phyloP scores from a whole-genome alignment of 108 stramenopile species.

The Nannochloropsis gaditana region DNA sequence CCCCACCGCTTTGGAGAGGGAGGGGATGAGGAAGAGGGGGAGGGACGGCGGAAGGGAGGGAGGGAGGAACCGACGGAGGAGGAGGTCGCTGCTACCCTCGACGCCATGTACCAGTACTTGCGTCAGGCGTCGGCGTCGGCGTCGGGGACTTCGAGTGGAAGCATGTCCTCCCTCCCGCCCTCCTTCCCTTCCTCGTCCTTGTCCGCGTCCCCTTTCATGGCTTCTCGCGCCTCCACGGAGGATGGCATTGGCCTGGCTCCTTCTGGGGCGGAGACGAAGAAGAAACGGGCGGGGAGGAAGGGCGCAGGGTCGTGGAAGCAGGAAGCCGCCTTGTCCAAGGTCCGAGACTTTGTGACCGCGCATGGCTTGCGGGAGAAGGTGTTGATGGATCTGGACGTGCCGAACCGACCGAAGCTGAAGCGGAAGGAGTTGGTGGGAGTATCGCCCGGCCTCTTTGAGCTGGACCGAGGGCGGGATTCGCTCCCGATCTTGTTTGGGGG shows the following conservation, averaged over 20 bases:
- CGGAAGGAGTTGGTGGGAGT: background rate
- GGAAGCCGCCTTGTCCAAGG: background rate
- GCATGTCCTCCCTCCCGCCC: background rate
- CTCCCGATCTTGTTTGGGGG: background rate
- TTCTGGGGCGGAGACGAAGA: background rate
- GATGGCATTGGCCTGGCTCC: too few species aligned
- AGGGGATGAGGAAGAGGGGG: background rate
- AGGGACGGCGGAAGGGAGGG: background rate
- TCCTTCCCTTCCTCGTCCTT: too few species aligned
- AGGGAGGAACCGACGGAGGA: slow-evolving; percentile 3
- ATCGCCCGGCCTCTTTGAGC: background rate
- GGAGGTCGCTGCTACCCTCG: background rate
- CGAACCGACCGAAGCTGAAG: background rate
- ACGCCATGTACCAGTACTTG: background rate
- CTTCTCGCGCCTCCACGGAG: too few species aligned
- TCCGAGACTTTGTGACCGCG: background rate
- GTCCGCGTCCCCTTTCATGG: too few species aligned
- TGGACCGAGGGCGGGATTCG: background rate
- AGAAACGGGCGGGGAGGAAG: background rate
- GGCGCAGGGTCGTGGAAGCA: background rate
- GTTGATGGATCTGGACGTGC: background rate
- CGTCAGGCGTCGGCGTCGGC: background rate
- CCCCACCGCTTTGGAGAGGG: background rate
- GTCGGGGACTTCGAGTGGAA: too few species aligned
- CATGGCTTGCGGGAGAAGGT: background rate